Conservation (phyloP, 495 filamentous ascomycete genomes). For the Annulohypoxylon stygium region DNA sequence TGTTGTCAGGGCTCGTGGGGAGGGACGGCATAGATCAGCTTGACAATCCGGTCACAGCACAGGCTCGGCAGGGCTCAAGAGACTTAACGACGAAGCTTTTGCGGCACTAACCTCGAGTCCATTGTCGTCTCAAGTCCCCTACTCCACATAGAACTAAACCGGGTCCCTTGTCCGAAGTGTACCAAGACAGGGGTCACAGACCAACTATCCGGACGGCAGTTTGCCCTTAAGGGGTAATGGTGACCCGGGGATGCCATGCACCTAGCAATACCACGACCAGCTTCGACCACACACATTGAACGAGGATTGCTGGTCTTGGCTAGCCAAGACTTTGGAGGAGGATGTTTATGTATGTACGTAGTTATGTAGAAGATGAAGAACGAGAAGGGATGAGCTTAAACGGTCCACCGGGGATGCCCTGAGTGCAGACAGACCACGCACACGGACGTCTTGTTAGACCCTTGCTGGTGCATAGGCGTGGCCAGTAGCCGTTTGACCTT, state of each 20-base stretch:
- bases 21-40: conserved; percentile 64
- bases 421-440: conserved; percentile 47
- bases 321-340: conserved; percentile 42
- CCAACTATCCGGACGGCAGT: conserved; percentile 52
- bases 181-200: conserved; percentile 53
- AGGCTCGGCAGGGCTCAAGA: conserved; percentile 55
- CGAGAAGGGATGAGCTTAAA: conserved; percentile 51
- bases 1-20: conserved; percentile 49
- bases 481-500: conserved; percentile 51
- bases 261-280: conserved; percentile 40
- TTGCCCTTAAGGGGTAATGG: conserved; percentile 50
- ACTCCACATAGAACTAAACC: conserved; percentile 48
- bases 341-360: conserved; percentile 10
- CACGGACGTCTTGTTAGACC: conserved; percentile 48
- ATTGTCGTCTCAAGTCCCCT: conserved; percentile 63
- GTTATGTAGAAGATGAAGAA: conserved; percentile 29
- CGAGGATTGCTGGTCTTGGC: conserved; percentile 35
- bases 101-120: conserved; percentile 56
- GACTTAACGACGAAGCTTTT: conserved; percentile 49
- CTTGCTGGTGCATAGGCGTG: conserved; percentile 47
- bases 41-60: conserved; percentile 64
- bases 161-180: conserved; percentile 50
- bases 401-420: conserved; percentile 49
- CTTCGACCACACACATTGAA: conserved; percentile 19
- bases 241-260: conserved; percentile 50